Conservation (phyloP, 352 stramenopile genomes). For the Detonula confervacea region DNA sequence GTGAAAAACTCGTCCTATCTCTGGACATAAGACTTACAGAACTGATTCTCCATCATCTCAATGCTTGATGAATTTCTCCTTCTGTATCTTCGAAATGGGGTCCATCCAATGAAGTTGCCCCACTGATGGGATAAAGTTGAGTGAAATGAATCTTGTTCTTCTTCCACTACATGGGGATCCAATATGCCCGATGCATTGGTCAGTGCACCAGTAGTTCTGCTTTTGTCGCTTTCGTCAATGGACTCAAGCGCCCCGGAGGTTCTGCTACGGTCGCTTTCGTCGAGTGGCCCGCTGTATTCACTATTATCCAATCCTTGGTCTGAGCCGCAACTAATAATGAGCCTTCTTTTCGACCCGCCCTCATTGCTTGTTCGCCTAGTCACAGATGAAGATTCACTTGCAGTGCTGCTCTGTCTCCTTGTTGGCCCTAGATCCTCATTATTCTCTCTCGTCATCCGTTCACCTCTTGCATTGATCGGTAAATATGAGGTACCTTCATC, state of each 20-base stretch:
- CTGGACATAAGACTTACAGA: too few relatives aligned
- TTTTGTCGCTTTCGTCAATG: too few relatives aligned
- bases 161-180: background rate
- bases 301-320: background rate
- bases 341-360: background rate
- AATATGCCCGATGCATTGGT: background rate
- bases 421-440: too few relatives aligned
- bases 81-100: constrained; percentile 4
- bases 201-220: too few relatives aligned
- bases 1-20: too few relatives aligned
- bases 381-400: too few relatives aligned
- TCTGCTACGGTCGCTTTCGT: background rate
- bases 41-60: constrained; percentile 32
- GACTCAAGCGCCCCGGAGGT: too few relatives aligned
- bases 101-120: background rate
- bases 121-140: background rate
- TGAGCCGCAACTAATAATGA: background rate
- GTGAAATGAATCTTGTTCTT: background rate
- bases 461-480: too few relatives aligned
- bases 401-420: too few relatives aligned
- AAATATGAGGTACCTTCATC: too few relatives aligned
- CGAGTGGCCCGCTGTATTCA: background rate
- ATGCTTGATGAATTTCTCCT: constrained; percentile 3
- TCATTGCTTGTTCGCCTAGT: too few relatives aligned
- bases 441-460: too few relatives aligned